Percentiles rank a stretch among this genome's conserved stretches.
These are phyloP conservation scores for Petunia secreta DNA, from an alignment of 257 asterid genomes.

Conservation along the genomic window DNA sequence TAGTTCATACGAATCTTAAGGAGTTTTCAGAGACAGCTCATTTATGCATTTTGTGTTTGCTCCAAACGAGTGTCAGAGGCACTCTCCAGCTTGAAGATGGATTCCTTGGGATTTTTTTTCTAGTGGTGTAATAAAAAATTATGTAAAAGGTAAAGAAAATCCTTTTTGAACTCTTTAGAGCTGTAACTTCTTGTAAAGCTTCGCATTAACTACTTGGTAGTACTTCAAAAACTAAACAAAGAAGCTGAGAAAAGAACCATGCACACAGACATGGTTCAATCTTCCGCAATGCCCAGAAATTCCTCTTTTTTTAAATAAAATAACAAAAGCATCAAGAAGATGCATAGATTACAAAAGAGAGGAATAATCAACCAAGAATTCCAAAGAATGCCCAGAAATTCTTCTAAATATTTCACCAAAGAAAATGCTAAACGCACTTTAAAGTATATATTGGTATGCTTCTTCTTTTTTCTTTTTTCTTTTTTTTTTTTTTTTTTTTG, in stretches of 20 bases:
- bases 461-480: not conserved
- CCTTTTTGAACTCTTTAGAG: not conserved
- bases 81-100: slow-evolving; percentile 10
- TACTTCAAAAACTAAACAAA: not conserved
- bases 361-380: too few species aligned
- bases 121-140: not conserved
- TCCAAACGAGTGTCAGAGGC: slow-evolving; percentile 10
- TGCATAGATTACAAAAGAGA: too few species aligned
- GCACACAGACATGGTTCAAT: not conserved
- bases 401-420: not conserved
- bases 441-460: not conserved
- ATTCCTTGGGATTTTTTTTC: not conserved
- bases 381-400: not conserved
- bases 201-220: not conserved
- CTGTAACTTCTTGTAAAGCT: not conserved
- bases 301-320: not conserved
- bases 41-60: not conserved
- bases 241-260: not conserved
- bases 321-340: too few species aligned
- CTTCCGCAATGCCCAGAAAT: not conserved
- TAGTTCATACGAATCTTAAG: not conserved
- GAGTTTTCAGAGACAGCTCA: slow-evolving; percentile 2
- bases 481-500: not conserved
- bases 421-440: not conserved
- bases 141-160: not conserved